These are phyloP conservation scores for Grosmannia huntii DNA, from an alignment of 2,329 filamentous ascomycete species.

Conservation along the genomic window DNA sequence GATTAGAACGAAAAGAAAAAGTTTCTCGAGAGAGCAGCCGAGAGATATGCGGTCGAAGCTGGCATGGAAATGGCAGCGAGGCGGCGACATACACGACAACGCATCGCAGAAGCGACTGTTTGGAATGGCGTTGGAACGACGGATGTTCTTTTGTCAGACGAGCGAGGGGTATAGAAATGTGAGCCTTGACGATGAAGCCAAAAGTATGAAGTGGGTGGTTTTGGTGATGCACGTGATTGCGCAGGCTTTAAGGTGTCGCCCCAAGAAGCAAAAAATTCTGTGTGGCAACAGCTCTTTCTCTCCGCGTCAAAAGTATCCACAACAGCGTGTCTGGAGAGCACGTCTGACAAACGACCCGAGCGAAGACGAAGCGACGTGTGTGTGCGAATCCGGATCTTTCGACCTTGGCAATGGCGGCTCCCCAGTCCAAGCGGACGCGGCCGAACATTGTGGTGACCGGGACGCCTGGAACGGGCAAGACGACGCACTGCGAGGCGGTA, in stretches of 20 bases:
- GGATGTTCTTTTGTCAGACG: not conserved
- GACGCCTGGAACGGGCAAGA: slow-evolving; percentile 92
- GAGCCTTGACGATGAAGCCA: not conserved
- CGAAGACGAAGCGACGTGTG: no score
- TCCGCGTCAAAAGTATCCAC: not conserved
- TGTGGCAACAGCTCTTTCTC: no score
- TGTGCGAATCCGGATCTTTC: not conserved
- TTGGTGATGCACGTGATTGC: not conserved
- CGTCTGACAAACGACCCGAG: no score
- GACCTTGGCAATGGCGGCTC: not conserved
- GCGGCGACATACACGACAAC: not conserved
- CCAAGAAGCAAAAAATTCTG: not conserved
- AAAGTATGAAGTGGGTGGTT: not conserved
- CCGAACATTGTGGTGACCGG: slow-evolving; percentile 95
- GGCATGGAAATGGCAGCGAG: not conserved
- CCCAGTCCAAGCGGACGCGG: slow-evolving; percentile 22
- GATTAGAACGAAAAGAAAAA: not conserved
- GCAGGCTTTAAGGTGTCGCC: not conserved
- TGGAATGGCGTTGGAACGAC: not conserved
- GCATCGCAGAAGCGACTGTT: not conserved
- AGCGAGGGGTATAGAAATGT: not conserved
- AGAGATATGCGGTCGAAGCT: not conserved
- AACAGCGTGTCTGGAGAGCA: no score
- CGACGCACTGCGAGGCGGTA: slow-evolving; percentile 75
- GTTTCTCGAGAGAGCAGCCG: not conserved